These are phyloP conservation scores for Xylaria arbuscula DNA, from an alignment of 2,329 filamentous ascomycete genomes.

Conservation along the genomic window DNA sequence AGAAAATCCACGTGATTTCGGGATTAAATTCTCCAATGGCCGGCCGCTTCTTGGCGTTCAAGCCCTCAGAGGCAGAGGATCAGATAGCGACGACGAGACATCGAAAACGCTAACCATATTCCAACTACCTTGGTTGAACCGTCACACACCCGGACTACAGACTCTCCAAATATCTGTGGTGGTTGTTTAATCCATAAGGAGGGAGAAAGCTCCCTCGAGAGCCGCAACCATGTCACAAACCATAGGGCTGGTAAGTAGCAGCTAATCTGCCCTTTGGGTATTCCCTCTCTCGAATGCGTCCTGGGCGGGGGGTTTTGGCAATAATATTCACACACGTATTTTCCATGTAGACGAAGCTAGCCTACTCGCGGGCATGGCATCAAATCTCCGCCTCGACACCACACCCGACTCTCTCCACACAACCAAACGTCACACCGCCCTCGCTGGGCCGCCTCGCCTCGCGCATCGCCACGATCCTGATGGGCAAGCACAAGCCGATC, in stretches of 20 bases:
- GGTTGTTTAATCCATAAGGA: slow-evolving; percentile 40
- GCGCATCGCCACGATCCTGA: slow-evolving; percentile 85
- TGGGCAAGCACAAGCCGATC: slow-evolving; percentile 99
- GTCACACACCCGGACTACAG: neutral
- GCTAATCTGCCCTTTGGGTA: slow-evolving; percentile 14
- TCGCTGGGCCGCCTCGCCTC: slow-evolving; percentile 91
- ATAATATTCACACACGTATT: slow-evolving; percentile 13
- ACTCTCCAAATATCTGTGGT: neutral
- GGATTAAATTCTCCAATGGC: slow-evolving; percentile 22
- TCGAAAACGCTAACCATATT: slow-evolving; percentile 4
- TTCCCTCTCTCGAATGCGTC: slow-evolving; percentile 13
- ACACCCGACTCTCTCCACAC: slow-evolving; percentile 70
- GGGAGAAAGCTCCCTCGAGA: slow-evolving; percentile 49
- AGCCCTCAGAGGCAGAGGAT: slow-evolving; percentile 26
- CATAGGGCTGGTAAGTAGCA: slow-evolving; percentile 73
- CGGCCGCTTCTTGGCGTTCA: slow-evolving; percentile 27
- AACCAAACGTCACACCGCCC: slow-evolving; percentile 70
- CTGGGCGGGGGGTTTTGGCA: neutral
- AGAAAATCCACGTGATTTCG: slow-evolving; percentile 31
- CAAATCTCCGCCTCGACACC: slow-evolving; percentile 77
- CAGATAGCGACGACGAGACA: slow-evolving; percentile 15
- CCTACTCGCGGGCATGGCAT: slow-evolving; percentile 97
- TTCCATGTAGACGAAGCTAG: slow-evolving; percentile 81
- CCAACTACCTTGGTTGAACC: slow-evolving; percentile 7
- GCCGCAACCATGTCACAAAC: slow-evolving; percentile 77